Evolutionary conservation across 306 rosid genomes (phyloP).

Genomic region (Notholithocarpus densiflorus): DNA sequence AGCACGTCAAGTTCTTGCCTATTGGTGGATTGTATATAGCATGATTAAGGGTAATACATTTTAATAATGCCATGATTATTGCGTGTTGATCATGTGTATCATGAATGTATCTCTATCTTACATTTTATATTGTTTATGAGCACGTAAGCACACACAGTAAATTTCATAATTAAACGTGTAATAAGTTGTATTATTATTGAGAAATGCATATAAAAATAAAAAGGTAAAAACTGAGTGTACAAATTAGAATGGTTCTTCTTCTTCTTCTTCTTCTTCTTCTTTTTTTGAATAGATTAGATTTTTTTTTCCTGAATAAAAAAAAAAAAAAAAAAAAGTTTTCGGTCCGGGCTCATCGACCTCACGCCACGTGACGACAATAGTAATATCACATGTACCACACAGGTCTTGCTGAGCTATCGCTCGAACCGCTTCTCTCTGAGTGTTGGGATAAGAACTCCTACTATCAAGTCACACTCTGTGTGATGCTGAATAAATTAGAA

Average conservation of each 20-base stretch:
- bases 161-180: too few relatives aligned
- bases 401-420: fast-evolving
- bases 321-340: too few relatives aligned
- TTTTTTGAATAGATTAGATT: too few relatives aligned
- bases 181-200: too few relatives aligned
- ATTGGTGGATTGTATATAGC: background rate
- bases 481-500: too few relatives aligned
- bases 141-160: background rate
- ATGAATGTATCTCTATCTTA: background rate
- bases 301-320: too few relatives aligned
- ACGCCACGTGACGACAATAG: fast-evolving
- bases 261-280: too few relatives aligned
- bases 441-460: fast-evolving
- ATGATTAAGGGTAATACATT: background rate
- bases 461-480: fast-evolving
- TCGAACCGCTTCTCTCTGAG: fast-evolving
- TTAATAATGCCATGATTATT: conserved; percentile 18
- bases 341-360: fast-evolving
- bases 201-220: too few relatives aligned
- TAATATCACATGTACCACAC: fast-evolving
- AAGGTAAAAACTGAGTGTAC: too few relatives aligned
- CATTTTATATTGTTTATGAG: background rate
- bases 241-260: too few relatives aligned
- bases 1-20: background rate
- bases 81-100: conserved; percentile 15